Evolutionary conservation across 495 filamentous ascomycete genomes (phyloP).

Genomic region (Talaromyces proteolyticus): DNA sequence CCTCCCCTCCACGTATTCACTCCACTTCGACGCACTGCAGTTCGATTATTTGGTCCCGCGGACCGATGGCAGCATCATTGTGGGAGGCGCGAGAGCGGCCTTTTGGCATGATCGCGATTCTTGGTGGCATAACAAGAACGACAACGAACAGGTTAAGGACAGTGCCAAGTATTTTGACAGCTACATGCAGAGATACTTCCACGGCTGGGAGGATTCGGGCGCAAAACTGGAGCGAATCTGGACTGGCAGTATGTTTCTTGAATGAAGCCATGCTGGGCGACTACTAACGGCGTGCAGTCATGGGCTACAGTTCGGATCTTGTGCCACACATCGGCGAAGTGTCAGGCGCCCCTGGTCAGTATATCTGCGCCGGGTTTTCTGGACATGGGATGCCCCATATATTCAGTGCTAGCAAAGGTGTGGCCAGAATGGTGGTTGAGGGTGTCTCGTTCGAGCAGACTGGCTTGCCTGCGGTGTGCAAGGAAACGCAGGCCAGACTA

Average conservation of each 20-base stretch:
- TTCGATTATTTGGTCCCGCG: slow-evolving; percentile 47
- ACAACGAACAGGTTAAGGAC: slow-evolving; percentile 34
- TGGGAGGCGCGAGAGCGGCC: slow-evolving; percentile 40
- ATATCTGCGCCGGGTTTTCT: slow-evolving; percentile 41
- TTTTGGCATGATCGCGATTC: slow-evolving; percentile 23
- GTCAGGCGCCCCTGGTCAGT: slow-evolving; percentile 32
- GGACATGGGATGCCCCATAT: slow-evolving; percentile 48
- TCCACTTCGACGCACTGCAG: slow-evolving; percentile 20
- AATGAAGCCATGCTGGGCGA: not conserved
- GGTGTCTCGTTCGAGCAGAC: slow-evolving; percentile 27
- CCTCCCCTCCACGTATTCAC: slow-evolving; percentile 14
- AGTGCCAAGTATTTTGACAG: slow-evolving; percentile 38
- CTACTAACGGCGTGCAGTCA: slow-evolving; percentile 18
- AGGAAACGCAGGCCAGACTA: not conserved
- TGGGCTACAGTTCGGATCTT: slow-evolving; percentile 34
- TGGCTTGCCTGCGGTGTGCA: slow-evolving; percentile 18
- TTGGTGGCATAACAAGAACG: slow-evolving; percentile 48
- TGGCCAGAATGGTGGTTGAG: slow-evolving; percentile 36
- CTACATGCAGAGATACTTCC: slow-evolving; percentile 42
- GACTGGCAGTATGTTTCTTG: slow-evolving; percentile 41
- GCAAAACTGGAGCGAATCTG: slow-evolving; percentile 40
- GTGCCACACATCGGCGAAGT: slow-evolving; percentile 40
- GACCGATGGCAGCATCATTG: slow-evolving; percentile 44
- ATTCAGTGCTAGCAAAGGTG: slow-evolving; percentile 35
- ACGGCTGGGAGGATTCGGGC: slow-evolving; percentile 41